phyloP scores from a whole-genome alignment of 1,139 yeast genomes.

The Pichia kudriavzevii region DNA sequence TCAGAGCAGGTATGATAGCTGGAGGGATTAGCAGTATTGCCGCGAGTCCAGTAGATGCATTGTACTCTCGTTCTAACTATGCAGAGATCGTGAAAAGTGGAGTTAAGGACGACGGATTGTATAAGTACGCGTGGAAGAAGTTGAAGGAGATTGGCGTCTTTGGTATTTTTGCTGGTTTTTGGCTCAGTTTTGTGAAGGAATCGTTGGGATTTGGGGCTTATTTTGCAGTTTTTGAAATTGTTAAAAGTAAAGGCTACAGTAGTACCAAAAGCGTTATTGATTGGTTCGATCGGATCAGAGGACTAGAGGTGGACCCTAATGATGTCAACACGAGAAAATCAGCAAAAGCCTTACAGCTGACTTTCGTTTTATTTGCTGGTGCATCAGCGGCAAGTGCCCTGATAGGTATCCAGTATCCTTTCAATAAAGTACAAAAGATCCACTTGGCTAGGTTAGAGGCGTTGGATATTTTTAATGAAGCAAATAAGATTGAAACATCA shows the following conservation, averaged over 20 bases:
- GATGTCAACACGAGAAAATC: slow-evolving; percentile 35
- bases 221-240: slow-evolving; percentile 77
- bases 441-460: slow-evolving; percentile 77
- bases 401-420: slow-evolving; percentile 75
- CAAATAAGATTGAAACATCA: slow-evolving; percentile 26
- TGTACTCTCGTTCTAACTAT: slow-evolving; percentile 72
- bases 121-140: slow-evolving; percentile 69
- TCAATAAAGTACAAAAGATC: slow-evolving; percentile 69
- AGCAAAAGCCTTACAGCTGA: slow-evolving; percentile 45
- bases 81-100: slow-evolving; percentile 68
- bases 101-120: slow-evolving; percentile 42
- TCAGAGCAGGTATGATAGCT: slow-evolving; percentile 77
- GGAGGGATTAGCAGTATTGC: slow-evolving; percentile 84
- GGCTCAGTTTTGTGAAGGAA: slow-evolving; percentile 70
- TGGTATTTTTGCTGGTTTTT: slow-evolving; percentile 88
- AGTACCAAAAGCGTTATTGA: slow-evolving; percentile 33
- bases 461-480: slow-evolving; percentile 56
- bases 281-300: slow-evolving; percentile 16
- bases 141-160: slow-evolving; percentile 65
- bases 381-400: slow-evolving; percentile 77
- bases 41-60: slow-evolving; percentile 92
- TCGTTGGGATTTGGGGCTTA: slow-evolving; percentile 81
- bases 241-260: slow-evolving; percentile 60
- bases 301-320: slow-evolving; percentile 27
- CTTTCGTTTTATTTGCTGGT: slow-evolving; percentile 79